A percentile compares a stretch with the other conserved stretches of the same genome.
phyloP scores from a whole-genome alignment of 1,284 basidiomycete species.

The Thelephora terrestris region DNA sequence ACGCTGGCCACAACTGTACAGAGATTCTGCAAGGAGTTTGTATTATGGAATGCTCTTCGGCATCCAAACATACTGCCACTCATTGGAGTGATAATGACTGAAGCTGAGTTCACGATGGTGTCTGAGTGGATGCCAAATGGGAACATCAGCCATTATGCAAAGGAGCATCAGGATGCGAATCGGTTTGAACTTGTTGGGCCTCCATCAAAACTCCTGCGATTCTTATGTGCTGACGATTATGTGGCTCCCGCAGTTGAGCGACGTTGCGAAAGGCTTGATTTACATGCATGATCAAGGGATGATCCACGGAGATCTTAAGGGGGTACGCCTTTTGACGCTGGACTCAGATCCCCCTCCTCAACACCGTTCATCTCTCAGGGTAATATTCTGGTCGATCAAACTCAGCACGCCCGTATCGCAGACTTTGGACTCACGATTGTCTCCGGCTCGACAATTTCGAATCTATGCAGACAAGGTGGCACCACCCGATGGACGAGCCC shows the following conservation, averaged over 20 bases:
- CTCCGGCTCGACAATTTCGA: background rate
- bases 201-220: too few relatives aligned
- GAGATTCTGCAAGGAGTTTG: conserved; percentile 1
- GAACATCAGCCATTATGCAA: conserved; percentile 1
- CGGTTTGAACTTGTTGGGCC: background rate
- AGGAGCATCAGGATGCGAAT: background rate
- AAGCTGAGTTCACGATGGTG: too few relatives aligned
- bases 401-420: conserved; percentile 3
- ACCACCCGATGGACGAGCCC: conserved; percentile 10
- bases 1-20: background rate
- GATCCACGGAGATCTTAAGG: too few relatives aligned
- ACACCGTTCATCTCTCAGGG: background rate
- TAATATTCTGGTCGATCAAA: conserved; percentile 9
- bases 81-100: too few relatives aligned
- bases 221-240: too few relatives aligned
- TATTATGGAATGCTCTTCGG: too few relatives aligned
- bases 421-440: conserved; percentile 11
- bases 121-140: conserved; percentile 1
- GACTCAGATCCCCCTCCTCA: background rate
- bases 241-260: conserved; percentile 5
- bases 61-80: too few relatives aligned
- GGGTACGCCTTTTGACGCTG: too few relatives aligned
- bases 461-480: conserved; percentile 4
- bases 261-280: conserved; percentile 7
- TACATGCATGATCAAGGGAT: conserved; percentile 9